These are phyloP conservation scores for Cercospora beticola DNA, from an alignment of 2,329 filamentous ascomycete species.

Conservation along the genomic window DNA sequence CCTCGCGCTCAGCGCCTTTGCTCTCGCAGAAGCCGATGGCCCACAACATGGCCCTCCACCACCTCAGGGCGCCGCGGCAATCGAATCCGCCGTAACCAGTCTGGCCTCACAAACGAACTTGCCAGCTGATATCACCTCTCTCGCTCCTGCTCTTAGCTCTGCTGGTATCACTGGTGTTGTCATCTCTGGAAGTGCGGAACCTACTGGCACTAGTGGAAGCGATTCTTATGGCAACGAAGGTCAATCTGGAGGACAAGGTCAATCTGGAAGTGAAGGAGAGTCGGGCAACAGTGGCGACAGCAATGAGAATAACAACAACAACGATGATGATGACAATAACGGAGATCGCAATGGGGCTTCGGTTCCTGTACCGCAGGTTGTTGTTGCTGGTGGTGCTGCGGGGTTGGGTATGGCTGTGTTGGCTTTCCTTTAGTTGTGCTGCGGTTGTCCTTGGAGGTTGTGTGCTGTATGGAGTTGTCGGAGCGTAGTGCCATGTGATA, in stretches of 20 bases:
- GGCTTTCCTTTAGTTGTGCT: slow-evolving; percentile 1
- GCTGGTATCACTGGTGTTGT: slow-evolving; percentile 15
- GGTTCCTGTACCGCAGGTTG: slow-evolving; percentile 7
- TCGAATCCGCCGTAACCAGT: slow-evolving; percentile 14
- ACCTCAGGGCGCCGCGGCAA: slow-evolving; percentile 7
- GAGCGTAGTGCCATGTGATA: not conserved
- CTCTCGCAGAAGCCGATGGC: not conserved
- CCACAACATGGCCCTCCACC: not conserved
- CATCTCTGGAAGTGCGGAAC: slow-evolving; percentile 1
- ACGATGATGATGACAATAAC: not conserved
- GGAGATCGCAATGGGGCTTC: not conserved
- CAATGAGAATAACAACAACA: not conserved
- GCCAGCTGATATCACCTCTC: slow-evolving; percentile 1
- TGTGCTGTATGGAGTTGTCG: not conserved
- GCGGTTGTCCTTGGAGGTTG: not conserved
- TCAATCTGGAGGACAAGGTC: not conserved
- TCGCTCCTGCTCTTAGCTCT: slow-evolving; percentile 16
- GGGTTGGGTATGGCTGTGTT: slow-evolving; percentile 12
- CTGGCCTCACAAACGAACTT: slow-evolving; percentile 4
- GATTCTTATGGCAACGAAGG: not conserved
- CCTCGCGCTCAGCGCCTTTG: not conserved
- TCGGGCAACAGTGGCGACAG: not conserved
- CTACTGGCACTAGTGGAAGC: not conserved
- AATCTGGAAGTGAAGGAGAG: not conserved
- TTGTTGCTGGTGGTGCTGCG: slow-evolving; percentile 12